Evolutionary conservation across 2,329 filamentous ascomycete species (phyloP), one percentile per base, ranked within the genome.

Genomic region (Curvularia sp.): DNA sequence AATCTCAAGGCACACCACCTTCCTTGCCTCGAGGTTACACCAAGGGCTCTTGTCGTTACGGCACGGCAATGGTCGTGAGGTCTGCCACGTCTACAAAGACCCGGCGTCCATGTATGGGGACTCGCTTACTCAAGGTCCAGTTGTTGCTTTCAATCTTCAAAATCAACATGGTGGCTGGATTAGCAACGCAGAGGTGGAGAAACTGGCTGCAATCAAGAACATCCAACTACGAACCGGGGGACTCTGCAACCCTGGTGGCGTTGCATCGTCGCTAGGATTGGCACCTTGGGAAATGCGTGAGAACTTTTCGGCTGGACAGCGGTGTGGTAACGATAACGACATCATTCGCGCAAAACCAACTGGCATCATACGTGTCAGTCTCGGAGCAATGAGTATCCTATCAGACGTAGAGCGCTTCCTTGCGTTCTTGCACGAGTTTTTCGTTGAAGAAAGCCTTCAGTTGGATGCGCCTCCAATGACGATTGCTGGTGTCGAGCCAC

Each of bases 151-250:
- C 80, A 98, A 98, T 68, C 71, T 98, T 30, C 83, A 80, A 49
- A 91, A 89, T 63, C 83, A 85, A 19, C 73, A 80, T 8, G 90
- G 91, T 0, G 84, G 85, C 27, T 97, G 92, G 89, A 76, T 95
- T 50, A 91, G 91, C 64, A 89, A 93, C 61, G 83, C 86, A 13
- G 93, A 98, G 72, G 87, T 98, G 18, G 93, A 98, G 73, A 96
- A 94, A 74, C 81, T 97, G 21, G 90, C 93, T 6, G 83, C 85
- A 2, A 81, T 97, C 19, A 91, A 89, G 64, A 85, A 87, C 48
- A 90, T 98, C 41, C 92, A 97, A 69, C 80, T 98, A 18, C 87
- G 95, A 36, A 97, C 92, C 0, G 95, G 95, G 5, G 90, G 92
- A 0, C 82, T 97, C 1, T 99, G 95, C 78, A 97, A 97, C 68